A percentile compares a stretch with the other conserved stretches of the same genome.
These are phyloP conservation scores for Fusarium sp. DNA, from an alignment of 2,329 filamentous ascomycete genomes.

Conservation along the genomic window DNA sequence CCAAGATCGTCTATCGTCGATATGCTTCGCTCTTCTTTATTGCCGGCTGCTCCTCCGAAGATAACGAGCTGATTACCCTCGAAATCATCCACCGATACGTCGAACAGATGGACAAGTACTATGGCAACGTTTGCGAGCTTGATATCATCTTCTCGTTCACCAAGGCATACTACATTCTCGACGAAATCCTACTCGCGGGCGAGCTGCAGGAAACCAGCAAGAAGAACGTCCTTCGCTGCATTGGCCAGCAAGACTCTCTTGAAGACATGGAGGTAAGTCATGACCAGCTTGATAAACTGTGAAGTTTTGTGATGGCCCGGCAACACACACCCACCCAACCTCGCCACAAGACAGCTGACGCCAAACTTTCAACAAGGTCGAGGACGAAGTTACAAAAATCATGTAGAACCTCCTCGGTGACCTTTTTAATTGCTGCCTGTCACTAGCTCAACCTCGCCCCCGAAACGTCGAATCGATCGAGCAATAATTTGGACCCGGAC, in stretches of 20 bases:
- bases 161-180: slow-evolving; percentile 98
- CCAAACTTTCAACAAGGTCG: slow-evolving; percentile 68
- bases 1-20: slow-evolving; percentile 97
- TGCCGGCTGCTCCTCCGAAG: slow-evolving; percentile 93
- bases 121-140: slow-evolving; percentile 98
- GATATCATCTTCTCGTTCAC: slow-evolving; percentile 99
- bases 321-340: slow-evolving; percentile 25
- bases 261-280: slow-evolving; percentile 98
- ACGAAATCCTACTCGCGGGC: slow-evolving; percentile 92
- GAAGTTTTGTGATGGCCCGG: slow-evolving; percentile 32
- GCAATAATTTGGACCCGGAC: slow-evolving; percentile 11
- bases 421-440: slow-evolving; percentile 35
- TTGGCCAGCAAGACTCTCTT: slow-evolving; percentile 95
- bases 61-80: slow-evolving; percentile 98
- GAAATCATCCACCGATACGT: slow-evolving; percentile 99
- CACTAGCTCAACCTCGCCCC: slow-evolving; percentile 25
- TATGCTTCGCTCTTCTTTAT: slow-evolving; percentile 99
- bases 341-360: slow-evolving; percentile 47
- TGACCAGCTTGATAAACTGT: slow-evolving; percentile 32
- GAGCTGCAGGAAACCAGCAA: slow-evolving; percentile 99
- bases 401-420: slow-evolving; percentile 67
- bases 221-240: slow-evolving; percentile 97
- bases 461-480: slow-evolving; percentile 39
- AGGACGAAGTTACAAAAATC: slow-evolving; percentile 90
- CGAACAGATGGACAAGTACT: slow-evolving; percentile 99